Percentiles rank a stretch among this genome's conserved stretches.
phyloP scores from a whole-genome alignment of 257 asterid genomes.

The Echium plantagineum region DNA sequence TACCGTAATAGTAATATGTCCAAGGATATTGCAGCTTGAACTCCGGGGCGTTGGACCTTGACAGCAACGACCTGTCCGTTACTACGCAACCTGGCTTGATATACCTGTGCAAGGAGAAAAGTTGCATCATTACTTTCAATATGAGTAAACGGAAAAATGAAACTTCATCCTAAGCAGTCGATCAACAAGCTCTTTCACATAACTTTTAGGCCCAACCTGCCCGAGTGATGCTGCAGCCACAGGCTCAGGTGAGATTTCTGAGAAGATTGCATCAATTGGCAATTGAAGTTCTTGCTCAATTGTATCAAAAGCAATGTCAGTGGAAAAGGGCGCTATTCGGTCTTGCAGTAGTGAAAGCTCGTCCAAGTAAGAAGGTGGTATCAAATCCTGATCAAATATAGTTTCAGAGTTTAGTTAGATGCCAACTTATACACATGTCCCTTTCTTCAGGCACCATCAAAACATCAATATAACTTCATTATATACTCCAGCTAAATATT shows the following conservation, averaged over 20 bases:
- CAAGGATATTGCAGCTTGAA: conserved; percentile 88
- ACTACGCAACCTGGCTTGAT: conserved; percentile 87
- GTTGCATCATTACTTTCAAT: background rate
- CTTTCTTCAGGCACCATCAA: background rate
- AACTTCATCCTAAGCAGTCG: conserved; percentile 7
- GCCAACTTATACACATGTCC: conserved; percentile 4
- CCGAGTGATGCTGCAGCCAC: conserved; percentile 99
- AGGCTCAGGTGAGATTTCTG: conserved; percentile 93
- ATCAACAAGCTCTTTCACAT: conserved; percentile 3
- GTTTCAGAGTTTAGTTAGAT: too few species aligned
- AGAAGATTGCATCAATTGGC: conserved; percentile 67
- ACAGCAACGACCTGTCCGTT: conserved; percentile 78
- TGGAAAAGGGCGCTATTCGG: conserved; percentile 80
- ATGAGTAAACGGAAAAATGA: background rate
- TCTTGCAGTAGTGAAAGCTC: conserved; percentile 91
- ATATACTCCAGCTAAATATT: background rate
- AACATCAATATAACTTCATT: background rate
- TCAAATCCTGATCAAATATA: conserved; percentile 45
- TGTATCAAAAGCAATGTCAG: conserved; percentile 69
- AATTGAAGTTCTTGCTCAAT: conserved; percentile 81
- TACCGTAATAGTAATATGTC: conserved; percentile 81
- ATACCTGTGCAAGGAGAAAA: conserved; percentile 43
- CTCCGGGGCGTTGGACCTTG: conserved; percentile 98
- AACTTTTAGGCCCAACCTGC: conserved; percentile 40
- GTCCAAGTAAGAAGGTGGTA: conserved; percentile 90